Evolutionary conservation across 768 basidiomycete species (phyloP).

Genomic region (Dentipellis fragilis): DNA sequence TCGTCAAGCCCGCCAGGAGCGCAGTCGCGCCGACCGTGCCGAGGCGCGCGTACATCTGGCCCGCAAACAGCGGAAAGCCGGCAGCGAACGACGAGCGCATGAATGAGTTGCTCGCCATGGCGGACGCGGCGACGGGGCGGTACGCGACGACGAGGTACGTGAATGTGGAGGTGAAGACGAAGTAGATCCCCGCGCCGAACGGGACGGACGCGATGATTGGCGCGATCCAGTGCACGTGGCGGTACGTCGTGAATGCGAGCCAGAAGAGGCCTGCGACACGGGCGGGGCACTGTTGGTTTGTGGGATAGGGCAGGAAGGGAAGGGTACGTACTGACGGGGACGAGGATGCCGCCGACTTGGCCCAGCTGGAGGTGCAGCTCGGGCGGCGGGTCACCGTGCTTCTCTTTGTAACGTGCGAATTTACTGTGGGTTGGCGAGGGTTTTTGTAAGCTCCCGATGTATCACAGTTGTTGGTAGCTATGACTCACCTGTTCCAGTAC

Average conservation of each 20-base stretch:
- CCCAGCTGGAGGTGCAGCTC: conserved; percentile 61
- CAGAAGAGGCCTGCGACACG: conserved; percentile 35
- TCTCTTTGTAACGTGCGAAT: conserved; percentile 26
- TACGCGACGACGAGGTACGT: conserved; percentile 46
- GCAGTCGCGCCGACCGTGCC: conserved; percentile 30
- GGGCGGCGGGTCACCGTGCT: conserved; percentile 42
- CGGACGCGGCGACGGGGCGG: conserved; percentile 44
- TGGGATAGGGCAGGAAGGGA: neutral
- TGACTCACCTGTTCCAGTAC: conserved; percentile 32
- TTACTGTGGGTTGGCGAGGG: conserved; percentile 19
- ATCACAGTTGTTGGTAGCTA: neutral
- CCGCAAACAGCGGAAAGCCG: conserved; percentile 30
- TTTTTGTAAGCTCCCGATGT: neutral
- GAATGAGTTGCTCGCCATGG: conserved; percentile 56
- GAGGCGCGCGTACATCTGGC: conserved; percentile 27
- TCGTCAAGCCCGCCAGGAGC: conserved; percentile 30
- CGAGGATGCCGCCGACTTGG: conserved; percentile 53
- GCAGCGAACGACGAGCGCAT: conserved; percentile 30
- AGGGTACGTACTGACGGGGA: conserved; percentile 39
- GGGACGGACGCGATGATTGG: conserved; percentile 35
- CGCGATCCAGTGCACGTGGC: conserved; percentile 35
- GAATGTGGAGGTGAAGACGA: conserved; percentile 61
- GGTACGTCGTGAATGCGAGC: conserved; percentile 46
- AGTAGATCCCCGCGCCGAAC: conserved; percentile 48
- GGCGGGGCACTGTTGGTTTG: neutral